Conservation (phyloP, 192 early-diverging fungal species). For the Podila minutissima region DNA sequence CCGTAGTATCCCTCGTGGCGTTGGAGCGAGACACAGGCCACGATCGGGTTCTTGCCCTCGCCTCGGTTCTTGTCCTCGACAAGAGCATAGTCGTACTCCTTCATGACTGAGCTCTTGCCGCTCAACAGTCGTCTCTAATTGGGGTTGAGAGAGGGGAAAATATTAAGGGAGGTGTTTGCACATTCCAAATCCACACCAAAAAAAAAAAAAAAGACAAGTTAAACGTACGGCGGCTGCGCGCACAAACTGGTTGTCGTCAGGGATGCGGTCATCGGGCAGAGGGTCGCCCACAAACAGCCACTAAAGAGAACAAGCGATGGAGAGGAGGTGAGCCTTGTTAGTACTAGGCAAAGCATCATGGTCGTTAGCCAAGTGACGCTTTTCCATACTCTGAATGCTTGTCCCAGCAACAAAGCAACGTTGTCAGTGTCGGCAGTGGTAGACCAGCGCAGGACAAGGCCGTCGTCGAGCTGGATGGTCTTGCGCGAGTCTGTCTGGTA, state of each 20-base stretch:
- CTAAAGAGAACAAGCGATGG: conserved; percentile 1
- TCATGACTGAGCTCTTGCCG: conserved; percentile 23
- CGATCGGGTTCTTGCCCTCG: conserved; percentile 22
- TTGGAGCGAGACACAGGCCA: conserved; percentile 28
- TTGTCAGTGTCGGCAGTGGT: conserved; percentile 32
- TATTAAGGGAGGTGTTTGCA: neutral
- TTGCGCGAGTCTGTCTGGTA: conserved; percentile 11
- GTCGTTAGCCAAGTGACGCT: no score
- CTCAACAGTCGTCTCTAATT: conserved; percentile 21
- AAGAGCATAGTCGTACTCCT: conserved; percentile 26
- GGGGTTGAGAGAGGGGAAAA: neutral
- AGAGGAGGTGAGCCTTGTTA: no score
- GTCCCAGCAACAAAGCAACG: conserved; percentile 7
- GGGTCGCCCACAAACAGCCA: conserved; percentile 29
- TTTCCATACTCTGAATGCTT: conserved; percentile 24
- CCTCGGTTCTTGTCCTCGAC: conserved; percentile 18
- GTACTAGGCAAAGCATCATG: neutral
- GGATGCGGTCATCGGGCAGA: conserved; percentile 4
- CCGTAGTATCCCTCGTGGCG: conserved; percentile 26
- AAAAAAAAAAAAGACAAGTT: neutral
- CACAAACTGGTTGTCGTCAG: conserved; percentile 13
- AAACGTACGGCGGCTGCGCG: conserved; percentile 11
- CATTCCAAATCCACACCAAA: neutral
- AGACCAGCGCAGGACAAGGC: conserved; percentile 44
- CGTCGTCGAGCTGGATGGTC: conserved; percentile 28